A percentile compares a stretch with the other conserved stretches of the same genome.
Evolutionary conservation across 1,139 yeast genomes (phyloP).

Genomic region (Komagataea norvegica): DNA sequence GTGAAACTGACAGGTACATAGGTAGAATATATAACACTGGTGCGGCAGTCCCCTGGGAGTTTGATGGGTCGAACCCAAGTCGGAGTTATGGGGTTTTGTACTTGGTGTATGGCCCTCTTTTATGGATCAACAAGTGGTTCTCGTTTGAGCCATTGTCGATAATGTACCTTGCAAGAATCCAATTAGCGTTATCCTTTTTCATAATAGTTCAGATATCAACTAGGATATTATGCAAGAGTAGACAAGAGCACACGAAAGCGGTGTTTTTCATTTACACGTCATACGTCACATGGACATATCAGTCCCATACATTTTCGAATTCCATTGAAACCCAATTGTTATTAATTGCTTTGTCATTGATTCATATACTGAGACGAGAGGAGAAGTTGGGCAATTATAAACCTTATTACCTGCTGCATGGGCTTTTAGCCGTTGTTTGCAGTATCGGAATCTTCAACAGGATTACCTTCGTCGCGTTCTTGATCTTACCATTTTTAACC

Average conservation of each 20-base stretch:
- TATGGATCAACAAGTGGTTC: conserved; percentile 21
- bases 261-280: conserved; percentile 68
- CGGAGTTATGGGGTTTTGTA: conserved; percentile 72
- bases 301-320: conserved; percentile 86
- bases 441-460: conserved; percentile 78
- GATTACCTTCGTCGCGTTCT: conserved; percentile 74
- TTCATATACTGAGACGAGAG: conserved; percentile 20
- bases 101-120: conserved; percentile 64
- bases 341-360: conserved; percentile 45
- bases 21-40: conserved; percentile 3
- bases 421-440: conserved; percentile 47
- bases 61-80: conserved; percentile 51
- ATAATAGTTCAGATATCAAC: conserved; percentile 27
- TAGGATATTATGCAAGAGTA: conserved; percentile 46
- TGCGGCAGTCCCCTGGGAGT: conserved; percentile 77
- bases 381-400: conserved; percentile 12
- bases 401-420: conserved; percentile 26
- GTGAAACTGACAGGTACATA: neutral
- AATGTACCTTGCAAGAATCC: conserved; percentile 55
- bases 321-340: conserved; percentile 74
- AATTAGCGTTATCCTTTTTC: conserved; percentile 46
- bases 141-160: conserved; percentile 38
- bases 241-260: conserved; percentile 61
- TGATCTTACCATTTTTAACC: conserved; percentile 53
- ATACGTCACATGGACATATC: conserved; percentile 74